Percentiles rank a stretch among this genome's conserved stretches.
Conservation (phyloP, 2,329 filamentous ascomycete species). For the Verticillium albo-atrum region DNA sequence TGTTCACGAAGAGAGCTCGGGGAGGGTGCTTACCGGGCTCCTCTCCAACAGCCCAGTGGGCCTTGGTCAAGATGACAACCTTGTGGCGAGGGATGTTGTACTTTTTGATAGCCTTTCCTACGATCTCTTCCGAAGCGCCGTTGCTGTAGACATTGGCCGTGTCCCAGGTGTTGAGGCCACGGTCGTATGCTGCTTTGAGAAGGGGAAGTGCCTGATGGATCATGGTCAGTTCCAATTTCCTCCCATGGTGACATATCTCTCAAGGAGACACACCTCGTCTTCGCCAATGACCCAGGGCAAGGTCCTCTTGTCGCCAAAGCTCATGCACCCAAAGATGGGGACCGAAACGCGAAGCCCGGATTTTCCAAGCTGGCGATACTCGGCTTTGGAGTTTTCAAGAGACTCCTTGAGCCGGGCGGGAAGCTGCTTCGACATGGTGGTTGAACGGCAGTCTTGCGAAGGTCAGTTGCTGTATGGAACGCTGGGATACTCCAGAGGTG, state of each 20-base stretch:
- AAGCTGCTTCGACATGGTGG: neutral
- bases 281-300: constrained; percentile 55
- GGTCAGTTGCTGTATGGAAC: neutral
- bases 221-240: too few relatives aligned
- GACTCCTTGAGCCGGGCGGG: constrained; percentile 15
- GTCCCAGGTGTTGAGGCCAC: constrained; percentile 58
- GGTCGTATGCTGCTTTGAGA: constrained; percentile 60
- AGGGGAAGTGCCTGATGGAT: constrained; percentile 42
- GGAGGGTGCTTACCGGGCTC: constrained; percentile 25
- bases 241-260: too few relatives aligned
- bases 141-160: constrained; percentile 53
- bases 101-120: constrained; percentile 56
- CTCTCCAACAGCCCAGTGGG: constrained; percentile 44
- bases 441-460: neutral
- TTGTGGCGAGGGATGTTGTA: constrained; percentile 52
- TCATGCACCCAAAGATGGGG: constrained; percentile 62
- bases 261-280: constrained; percentile 28
- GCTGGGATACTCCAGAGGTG: too few relatives aligned
- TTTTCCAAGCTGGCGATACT: constrained; percentile 52
- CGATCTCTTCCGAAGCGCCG: constrained; percentile 47
- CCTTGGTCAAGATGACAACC: constrained; percentile 55
- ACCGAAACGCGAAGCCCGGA: constrained; percentile 59
- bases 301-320: constrained; percentile 48
- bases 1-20: neutral
- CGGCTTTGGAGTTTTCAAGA: constrained; percentile 33